Evolutionary conservation across 148 eudicot genomes (phyloP), one percentile per base, ranked within the genome.

Genomic region (Vaccinium vitisidaea): DNA sequence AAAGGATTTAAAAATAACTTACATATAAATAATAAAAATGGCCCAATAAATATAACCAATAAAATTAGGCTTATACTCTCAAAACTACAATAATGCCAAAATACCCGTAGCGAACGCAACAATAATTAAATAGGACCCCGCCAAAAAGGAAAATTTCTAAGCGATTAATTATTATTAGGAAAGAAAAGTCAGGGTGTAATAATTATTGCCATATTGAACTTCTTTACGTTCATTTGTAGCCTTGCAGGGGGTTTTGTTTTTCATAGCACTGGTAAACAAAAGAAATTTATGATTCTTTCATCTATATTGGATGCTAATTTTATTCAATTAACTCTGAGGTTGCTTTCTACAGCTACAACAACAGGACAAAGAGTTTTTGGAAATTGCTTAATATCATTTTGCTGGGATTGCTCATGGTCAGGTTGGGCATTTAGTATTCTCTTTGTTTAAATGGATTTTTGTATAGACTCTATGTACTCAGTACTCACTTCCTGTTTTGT

Each of bases 321-420:
- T 32, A 84, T 23, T 84, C 70, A 50, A 76, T 58, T 32, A 55
- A 83, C 53, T 80, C 23, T 85, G 36, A 15, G 84, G n/a, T 54
- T 18, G 49, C 61, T 83, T 79, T 71, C 77, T 86, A 58, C 89
- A 94, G 98, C 82, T 96, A 93, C 85, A 94, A 94, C 88, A 96
- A 96, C 84, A 82, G 97, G 90, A 93, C 83, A 83, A 96, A 96
- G 91, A 86, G 93, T 85, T 88, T 88, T 79, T 96, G 99, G 98
- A 88, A 83, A 75, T 87, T 89, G 84, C 83, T 94, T 85, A 89
- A 86, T 84, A 49, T 92, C 81, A 90, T 84, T 63, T 80, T 94
- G 94, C 87, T 93, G 85, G 97, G 92, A 54, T 86, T 90, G 61
- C 86, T 94, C 67, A 12, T 96, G 27, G 88, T 92, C 89, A 96